These are phyloP conservation scores for Azolla pinnata DNA, from an alignment of 75 land plant genomes.

Conservation along the genomic window DNA sequence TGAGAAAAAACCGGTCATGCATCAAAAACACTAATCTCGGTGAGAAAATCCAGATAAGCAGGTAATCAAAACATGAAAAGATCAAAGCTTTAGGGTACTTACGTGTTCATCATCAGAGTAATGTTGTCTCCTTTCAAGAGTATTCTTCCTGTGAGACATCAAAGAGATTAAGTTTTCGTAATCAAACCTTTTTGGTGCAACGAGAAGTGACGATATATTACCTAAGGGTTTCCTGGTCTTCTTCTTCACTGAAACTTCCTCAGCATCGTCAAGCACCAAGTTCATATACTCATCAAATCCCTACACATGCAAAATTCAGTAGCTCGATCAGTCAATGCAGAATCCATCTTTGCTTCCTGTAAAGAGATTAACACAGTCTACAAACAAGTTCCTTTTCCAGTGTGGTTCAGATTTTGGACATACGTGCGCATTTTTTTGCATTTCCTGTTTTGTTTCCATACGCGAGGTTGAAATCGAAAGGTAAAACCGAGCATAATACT, in stretches of 20 bases:
- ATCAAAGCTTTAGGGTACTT: too few species aligned
- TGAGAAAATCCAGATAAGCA: too few species aligned
- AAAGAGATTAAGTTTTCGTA: background rate
- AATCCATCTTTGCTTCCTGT: too few species aligned
- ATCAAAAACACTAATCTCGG: too few species aligned
- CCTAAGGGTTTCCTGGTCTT: constrained; percentile 63
- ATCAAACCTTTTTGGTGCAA: background rate
- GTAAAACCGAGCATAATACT: background rate
- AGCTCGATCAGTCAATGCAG: background rate
- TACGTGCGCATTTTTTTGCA: too few species aligned
- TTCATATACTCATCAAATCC: constrained; percentile 99
- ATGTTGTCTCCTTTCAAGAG: constrained; percentile 87
- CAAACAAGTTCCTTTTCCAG: too few species aligned
- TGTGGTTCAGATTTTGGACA: too few species aligned
- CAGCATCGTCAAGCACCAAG: constrained; percentile 88
- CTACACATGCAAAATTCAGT: constrained; percentile 14
- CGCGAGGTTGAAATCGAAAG: too few species aligned
- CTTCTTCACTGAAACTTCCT: constrained; percentile 75
- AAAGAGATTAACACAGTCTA: too few species aligned
- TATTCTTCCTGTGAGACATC: constrained; percentile 49
- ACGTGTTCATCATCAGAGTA: constrained; percentile 90
- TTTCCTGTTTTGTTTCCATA: too few species aligned
- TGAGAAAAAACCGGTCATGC: too few species aligned
- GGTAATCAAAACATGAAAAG: too few species aligned
- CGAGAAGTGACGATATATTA: constrained; percentile 1